Evolutionary conservation across 2,329 filamentous ascomycete species (phyloP).

Genomic region (Alternaria consortialis): DNA sequence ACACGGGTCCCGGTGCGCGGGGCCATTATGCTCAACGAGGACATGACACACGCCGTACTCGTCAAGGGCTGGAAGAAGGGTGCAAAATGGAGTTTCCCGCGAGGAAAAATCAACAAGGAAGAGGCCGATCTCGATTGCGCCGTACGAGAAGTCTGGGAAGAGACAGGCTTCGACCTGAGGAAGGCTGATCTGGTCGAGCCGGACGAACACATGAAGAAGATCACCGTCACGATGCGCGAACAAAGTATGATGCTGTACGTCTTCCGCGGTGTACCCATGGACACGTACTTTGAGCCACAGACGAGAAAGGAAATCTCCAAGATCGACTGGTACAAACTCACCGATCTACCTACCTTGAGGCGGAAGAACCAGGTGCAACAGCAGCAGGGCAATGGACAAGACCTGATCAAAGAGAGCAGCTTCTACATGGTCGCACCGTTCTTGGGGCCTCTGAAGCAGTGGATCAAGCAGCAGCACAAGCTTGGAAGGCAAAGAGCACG

Average conservation of each 20-base stretch:
- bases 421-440: slow-evolving; percentile 99
- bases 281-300: slow-evolving; percentile 86
- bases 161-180: slow-evolving; percentile 87
- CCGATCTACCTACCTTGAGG: slow-evolving; percentile 83
- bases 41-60: slow-evolving; percentile 92
- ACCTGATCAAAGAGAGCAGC: slow-evolving; percentile 75
- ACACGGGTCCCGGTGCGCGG: slow-evolving; percentile 92
- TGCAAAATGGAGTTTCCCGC: slow-evolving; percentile 94
- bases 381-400: slow-evolving; percentile 60
- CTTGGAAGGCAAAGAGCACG: slow-evolving; percentile 64
- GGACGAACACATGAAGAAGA: slow-evolving; percentile 76
- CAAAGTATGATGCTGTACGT: slow-evolving; percentile 94
- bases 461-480: slow-evolving; percentile 86
- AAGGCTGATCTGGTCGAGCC: slow-evolving; percentile 77
- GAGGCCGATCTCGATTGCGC: slow-evolving; percentile 95
- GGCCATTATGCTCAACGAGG: slow-evolving; percentile 88
- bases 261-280: slow-evolving; percentile 85
- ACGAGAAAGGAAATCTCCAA: slow-evolving; percentile 98
- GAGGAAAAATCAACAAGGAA: slow-evolving; percentile 98
- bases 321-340: slow-evolving; percentile 92
- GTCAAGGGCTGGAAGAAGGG: slow-evolving; percentile 99
- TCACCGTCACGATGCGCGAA: slow-evolving; percentile 88
- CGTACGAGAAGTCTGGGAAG: slow-evolving; percentile 92
- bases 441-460: slow-evolving; percentile 82
- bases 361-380: slow-evolving; percentile 71